Conservation (phyloP, 2,329 filamentous ascomycete genomes). For the Lecanicillium sp. region DNA sequence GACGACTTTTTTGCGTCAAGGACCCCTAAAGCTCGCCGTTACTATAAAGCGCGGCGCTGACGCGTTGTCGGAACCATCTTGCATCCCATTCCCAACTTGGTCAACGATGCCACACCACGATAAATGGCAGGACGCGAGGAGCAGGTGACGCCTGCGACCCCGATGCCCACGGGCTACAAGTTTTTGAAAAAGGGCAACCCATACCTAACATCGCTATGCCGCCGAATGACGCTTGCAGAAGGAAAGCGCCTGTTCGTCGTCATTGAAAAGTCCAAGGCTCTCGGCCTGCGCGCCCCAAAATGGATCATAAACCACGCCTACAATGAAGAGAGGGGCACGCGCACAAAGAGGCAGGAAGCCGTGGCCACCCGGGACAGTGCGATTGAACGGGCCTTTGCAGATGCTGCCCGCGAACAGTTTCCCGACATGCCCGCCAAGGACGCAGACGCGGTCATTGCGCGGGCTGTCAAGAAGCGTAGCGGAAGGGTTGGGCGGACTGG, state of each 20-base stretch:
- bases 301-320: conserved; percentile 20
- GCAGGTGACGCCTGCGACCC: conserved; percentile 15
- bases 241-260: conserved; percentile 29
- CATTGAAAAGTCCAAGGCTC: conserved; percentile 11
- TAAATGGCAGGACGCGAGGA: conserved; percentile 10
- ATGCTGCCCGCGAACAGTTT: conserved; percentile 29
- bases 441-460: conserved; percentile 25
- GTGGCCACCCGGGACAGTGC: conserved; percentile 26
- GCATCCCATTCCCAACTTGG: too few relatives aligned
- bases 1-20: too few relatives aligned
- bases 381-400: conserved; percentile 22
- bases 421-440: conserved; percentile 29
- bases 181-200: conserved; percentile 34
- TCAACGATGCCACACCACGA: neutral
- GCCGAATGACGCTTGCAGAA: conserved; percentile 25
- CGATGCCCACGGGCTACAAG: conserved; percentile 30
- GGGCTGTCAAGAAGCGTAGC: conserved; percentile 36
- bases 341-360: conserved; percentile 20
- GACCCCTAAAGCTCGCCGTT: too few relatives aligned
- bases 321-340: conserved; percentile 21
- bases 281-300: conserved; percentile 33
- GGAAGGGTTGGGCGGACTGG: conserved; percentile 38
- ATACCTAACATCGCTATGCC: conserved; percentile 34
- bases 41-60: too few relatives aligned
- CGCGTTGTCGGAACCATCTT: too few relatives aligned